Evolutionary conservation across 1,139 yeast species (phyloP).

Genomic region (Zygoascus hellenicus): DNA sequence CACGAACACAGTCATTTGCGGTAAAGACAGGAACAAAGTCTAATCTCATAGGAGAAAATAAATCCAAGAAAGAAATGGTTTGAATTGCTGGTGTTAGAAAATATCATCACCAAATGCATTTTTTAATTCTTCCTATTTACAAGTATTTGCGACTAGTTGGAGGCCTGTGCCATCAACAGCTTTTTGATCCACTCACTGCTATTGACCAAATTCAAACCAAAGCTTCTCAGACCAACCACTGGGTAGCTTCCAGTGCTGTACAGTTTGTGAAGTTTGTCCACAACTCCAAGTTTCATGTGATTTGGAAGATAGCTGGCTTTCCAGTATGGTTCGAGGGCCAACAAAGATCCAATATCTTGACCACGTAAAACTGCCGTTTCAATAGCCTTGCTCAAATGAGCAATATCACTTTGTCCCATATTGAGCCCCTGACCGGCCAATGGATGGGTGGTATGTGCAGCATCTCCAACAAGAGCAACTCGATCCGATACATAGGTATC

Average conservation of each 20-base stretch:
- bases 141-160: conserved; percentile 22
- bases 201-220: conserved; percentile 70
- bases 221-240: conserved; percentile 63
- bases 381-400: conserved; percentile 58
- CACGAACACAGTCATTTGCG: too few species aligned
- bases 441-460: conserved; percentile 97
- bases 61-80: too few species aligned
- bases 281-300: conserved; percentile 76
- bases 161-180: conserved; percentile 46
- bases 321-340: conserved; percentile 83
- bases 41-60: too few species aligned
- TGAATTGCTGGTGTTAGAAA: too few species aligned
- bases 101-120: too few species aligned
- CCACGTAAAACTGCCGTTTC: conserved; percentile 73
- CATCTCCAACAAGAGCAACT: conserved; percentile 91
- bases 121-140: too few species aligned
- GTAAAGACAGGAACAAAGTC: too few species aligned
- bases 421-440: conserved; percentile 97
- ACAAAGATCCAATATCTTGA: conserved; percentile 76
- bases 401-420: conserved; percentile 97
- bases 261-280: conserved; percentile 86
- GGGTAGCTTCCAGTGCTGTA: conserved; percentile 74
- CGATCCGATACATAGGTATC: conserved; percentile 81
- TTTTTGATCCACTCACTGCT: conserved; percentile 57
- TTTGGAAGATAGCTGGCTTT: conserved; percentile 74